Evolutionary conservation across 108 stramenopile species (phyloP), one percentile per base, ranked within the genome.

Genomic region (Skeletonema grethae): DNA sequence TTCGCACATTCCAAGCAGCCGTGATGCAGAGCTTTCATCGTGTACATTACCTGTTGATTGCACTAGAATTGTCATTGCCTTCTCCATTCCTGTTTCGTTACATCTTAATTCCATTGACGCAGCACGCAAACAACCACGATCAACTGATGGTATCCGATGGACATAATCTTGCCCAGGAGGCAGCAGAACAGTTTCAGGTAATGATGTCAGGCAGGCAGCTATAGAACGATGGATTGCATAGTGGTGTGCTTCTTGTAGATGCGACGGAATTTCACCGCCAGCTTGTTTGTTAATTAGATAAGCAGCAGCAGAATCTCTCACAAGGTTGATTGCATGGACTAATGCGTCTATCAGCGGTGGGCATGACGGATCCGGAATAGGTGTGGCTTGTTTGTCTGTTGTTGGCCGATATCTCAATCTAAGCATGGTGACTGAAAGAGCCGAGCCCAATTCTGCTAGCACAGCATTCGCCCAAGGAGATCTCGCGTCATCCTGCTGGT

Each of bases 111-210:
- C 94, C 34, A 62, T 61, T 6, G 78, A 82, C 3, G 89, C 85
- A 15, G 91, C 91, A 25, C 76, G 53, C 25, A 90, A 67, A 58
- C 85, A 95, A 59, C 81, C 67, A 7, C 88, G 88, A 83, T 92
- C 94, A 60, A 92, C 76, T 0, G 90, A 91, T 9, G 90, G 75
- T 46, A 72, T 67, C 36, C 77, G 77, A 65, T 82, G 72, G 0
- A 82, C 75, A 48, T 79, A 72, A 1, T 90, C 88, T 13, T 85
- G 86, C 13, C 88, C 88, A 3, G 86, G 84, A 9, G 77, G 72
- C 25, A 83, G 68, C 5, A 92, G 83, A 10, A 92, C 73, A 16
- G 88, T 81, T 63, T 92, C 94, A 11, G 91, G 91, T 7, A 92
- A 65, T 7, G 89, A 65, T 7, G 63, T 75, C 2, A 92, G 36